Base-by-base conservation (phyloP, 2,329 filamentous ascomycete species). In the Aspergillus caelatus region DNA sequence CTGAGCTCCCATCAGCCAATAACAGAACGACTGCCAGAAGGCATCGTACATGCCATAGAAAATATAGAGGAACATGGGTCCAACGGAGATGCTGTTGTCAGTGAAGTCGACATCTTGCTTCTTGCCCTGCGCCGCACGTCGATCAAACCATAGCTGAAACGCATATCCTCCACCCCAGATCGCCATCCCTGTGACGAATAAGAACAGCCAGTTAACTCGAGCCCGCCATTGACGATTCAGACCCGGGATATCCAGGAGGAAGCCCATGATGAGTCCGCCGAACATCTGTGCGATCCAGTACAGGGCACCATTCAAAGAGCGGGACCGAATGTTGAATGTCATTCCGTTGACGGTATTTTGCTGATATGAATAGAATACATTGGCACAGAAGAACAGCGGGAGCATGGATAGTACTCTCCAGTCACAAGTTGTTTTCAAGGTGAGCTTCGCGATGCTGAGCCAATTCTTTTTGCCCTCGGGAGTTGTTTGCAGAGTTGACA, bases 1-100 rank as follows among this genome's bases (percentile, higher is more conserved):
- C 63, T 77, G 75, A 1, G 81, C 79, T 12, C 82, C 81, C 60
- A 83, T 80, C n/a, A 83, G 71, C 87, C 87, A 90, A 79, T 90
- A 89, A 58, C 87, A 85, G 66, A 80, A 84, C 2, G 85, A 86
- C 74, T 91, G 88, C 87, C 87, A 91, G 21, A 88, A 81, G 1
- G 88, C 87, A 72, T 91, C 89, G 71, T 88, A 89, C 65, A 86
- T 83, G 46, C 89, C 89, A 72, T 90, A 91, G 77, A 89, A 90
- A 73, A 91, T 88, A 79, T 90, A 91, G 16, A 91, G 79, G 70
- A 90, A 86, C 70, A 91, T 89, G 11, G 88, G 88, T 0, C 88
- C 88, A 7, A 83, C 81, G 58, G 85, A 89, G 46, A 83, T 79
- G 46, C 75, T 66, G 43, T 81, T 83, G 36, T 80, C 70, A 12